Conservation (phyloP, 306 rosid species). For the Malus orientalis region DNA sequence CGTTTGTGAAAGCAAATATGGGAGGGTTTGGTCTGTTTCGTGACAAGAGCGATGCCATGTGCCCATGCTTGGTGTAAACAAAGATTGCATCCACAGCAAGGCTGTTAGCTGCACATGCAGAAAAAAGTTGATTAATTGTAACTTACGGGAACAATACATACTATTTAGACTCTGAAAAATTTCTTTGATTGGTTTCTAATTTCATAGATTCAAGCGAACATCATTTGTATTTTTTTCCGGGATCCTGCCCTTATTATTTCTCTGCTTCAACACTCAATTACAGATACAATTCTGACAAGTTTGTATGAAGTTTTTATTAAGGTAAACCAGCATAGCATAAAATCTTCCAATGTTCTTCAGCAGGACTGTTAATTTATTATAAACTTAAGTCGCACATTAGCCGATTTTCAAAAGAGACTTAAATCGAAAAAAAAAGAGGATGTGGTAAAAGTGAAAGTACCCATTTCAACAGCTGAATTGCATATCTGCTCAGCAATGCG, state of each 20-base stretch:
- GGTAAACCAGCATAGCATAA: not conserved
- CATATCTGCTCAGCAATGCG: constrained; percentile 76
- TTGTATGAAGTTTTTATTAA: too few relatives aligned
- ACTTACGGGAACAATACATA: not conserved
- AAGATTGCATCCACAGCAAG: constrained; percentile 91
- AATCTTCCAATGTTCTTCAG: not conserved
- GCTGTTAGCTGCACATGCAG: constrained; percentile 64
- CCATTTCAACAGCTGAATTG: constrained; percentile 70
- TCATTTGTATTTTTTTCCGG: not conserved
- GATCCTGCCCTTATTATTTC: not conserved
- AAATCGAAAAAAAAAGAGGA: not conserved
- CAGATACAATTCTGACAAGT: not conserved
- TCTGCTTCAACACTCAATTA: not conserved
- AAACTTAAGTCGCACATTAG: not conserved
- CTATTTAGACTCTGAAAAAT: not conserved
- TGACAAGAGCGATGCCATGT: constrained; percentile 84
- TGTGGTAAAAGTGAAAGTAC: constrained; percentile 28
- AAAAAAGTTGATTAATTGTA: not conserved
- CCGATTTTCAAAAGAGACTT: not conserved
- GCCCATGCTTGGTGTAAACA: constrained; percentile 70
- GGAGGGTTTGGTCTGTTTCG: constrained; percentile 85
- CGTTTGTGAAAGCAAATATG: constrained; percentile 69
- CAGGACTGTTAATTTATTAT: not conserved
- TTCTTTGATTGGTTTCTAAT: not conserved
- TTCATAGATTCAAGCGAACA: not conserved